Percentiles rank a stretch among this genome's conserved stretches.
phyloP scores from a whole-genome alignment of 176 grass and related monocot genomes.

The Lolium perenne region DNA sequence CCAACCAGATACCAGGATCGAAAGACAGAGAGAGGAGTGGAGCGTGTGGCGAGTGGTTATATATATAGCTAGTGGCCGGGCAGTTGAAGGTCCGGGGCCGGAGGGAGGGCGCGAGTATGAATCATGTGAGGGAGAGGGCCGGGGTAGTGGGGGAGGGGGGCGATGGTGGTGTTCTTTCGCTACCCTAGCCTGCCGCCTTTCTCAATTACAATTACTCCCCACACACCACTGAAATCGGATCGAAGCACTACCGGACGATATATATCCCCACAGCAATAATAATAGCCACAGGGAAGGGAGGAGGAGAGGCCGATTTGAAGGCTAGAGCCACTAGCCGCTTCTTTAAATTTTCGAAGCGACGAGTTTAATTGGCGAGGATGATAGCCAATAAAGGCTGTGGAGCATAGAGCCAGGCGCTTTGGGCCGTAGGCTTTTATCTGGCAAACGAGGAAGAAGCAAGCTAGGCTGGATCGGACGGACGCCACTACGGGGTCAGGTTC shows the following conservation, averaged over 20 bases:
- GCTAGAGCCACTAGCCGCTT: background rate
- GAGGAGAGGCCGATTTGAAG: background rate
- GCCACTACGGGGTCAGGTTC: too few species aligned
- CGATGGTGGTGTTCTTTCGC: conserved; percentile 39
- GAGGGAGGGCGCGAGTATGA: conserved; percentile 33
- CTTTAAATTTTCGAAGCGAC: conserved; percentile 1
- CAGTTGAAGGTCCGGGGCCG: background rate
- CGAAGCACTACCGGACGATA: conserved; percentile 10
- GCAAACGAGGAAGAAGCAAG: background rate
- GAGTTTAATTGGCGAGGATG: background rate
- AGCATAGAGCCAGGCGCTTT: background rate
- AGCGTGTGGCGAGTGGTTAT: conserved; percentile 20
- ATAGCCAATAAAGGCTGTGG: conserved; percentile 23
- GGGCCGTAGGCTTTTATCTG: background rate
- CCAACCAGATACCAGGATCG: background rate
- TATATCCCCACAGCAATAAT: conserved; percentile 12
- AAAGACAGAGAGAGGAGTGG: background rate
- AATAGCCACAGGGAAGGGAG: background rate
- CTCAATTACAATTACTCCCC: conserved; percentile 34
- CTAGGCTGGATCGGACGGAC: conserved; percentile 13
- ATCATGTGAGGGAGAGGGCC: conserved; percentile 34
- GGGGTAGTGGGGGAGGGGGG: background rate
- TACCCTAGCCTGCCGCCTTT: conserved; percentile 19
- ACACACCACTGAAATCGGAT: background rate
- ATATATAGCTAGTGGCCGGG: conserved; percentile 9